These are phyloP conservation scores for Styphnolobium japonicum DNA, from an alignment of 306 rosid species.

Conservation along the genomic window DNA sequence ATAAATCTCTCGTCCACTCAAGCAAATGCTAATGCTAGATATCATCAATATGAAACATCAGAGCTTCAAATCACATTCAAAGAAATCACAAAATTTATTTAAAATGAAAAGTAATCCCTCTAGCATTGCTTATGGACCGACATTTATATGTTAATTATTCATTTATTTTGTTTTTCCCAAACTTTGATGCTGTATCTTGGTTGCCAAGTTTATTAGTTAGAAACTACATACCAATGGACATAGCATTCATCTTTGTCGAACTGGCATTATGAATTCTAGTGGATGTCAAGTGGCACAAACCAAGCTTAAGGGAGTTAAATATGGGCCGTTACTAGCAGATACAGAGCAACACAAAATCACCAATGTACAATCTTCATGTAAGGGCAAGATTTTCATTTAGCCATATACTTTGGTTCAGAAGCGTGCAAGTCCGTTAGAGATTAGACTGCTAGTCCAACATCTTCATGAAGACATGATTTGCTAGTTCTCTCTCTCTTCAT, in stretches of 20 bases:
- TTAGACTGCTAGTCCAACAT: background rate
- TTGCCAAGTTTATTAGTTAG: background rate
- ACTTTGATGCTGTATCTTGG: background rate
- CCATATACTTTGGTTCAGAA: background rate
- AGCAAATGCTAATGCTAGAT: background rate
- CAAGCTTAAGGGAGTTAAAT: too few species aligned
- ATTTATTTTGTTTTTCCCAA: background rate
- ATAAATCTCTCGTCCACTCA: background rate
- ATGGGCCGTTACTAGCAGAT: too few species aligned
- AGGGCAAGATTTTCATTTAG: background rate
- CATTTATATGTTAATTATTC: background rate
- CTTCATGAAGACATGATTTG: background rate
- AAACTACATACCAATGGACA: background rate
- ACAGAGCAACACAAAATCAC: too few species aligned
- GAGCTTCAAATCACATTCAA: background rate
- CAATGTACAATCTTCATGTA: background rate
- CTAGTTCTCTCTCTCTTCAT: background rate
- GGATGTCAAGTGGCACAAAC: background rate
- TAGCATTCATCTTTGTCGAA: background rate
- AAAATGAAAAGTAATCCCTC: background rate
- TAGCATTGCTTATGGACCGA: background rate
- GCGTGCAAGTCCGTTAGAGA: background rate
- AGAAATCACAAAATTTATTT: background rate
- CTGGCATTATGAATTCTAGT: background rate
- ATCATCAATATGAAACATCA: background rate